Evolutionary conservation across 768 basidiomycete species (phyloP), one percentile per base, ranked within the genome.

Genomic region (Mycena floridula): DNA sequence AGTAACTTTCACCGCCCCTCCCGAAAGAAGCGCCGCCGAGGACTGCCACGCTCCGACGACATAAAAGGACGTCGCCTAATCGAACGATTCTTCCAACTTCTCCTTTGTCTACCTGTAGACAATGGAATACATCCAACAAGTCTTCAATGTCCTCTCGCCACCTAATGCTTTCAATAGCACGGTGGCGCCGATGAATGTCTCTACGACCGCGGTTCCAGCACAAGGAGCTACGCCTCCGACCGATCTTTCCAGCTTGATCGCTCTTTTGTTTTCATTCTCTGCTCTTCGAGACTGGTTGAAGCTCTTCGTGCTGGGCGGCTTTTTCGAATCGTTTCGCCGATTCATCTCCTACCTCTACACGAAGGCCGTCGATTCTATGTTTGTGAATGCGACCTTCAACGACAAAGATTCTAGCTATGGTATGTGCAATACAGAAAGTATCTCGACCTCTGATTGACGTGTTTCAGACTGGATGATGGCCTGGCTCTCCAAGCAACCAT

Each of bases 201-300:
- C n/a, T n/a, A n/a, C n/a, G n/a, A n/a, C n/a, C n/a, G n/a, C n/a
- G n/a, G n/a, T n/a, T n/a, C n/a, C n/a, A n/a, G n/a, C n/a, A n/a
- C n/a, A n/a, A n/a, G n/a, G n/a, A n/a, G n/a, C 28, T 30, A 9
- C 28, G 28, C 16, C 28, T 9, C 20, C 37, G 12, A 54, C 48
- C 8, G 50, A 60, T 42, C 12, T 69, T 11, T 48, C 68, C 6
- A 63, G 75, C 1, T 27, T 75, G 2, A 41, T 77, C 25, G 49
- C 65, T 3, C 48, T 79, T 32, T 48, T 83, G 15, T 62, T 78
- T 45, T 80, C 81, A 1, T 66, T 73, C 39, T 66, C 73, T 15
- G 81, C 77, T 11, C 54, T 83, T 22, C 62, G 68, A 11, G 82
- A 87, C 54, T 85, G 84, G 77, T 46, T 77, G 5, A 76, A 84